Evolutionary conservation across 371 early-diverging fungal species (phyloP).

Genomic region (Rhizopus delemar): DNA sequence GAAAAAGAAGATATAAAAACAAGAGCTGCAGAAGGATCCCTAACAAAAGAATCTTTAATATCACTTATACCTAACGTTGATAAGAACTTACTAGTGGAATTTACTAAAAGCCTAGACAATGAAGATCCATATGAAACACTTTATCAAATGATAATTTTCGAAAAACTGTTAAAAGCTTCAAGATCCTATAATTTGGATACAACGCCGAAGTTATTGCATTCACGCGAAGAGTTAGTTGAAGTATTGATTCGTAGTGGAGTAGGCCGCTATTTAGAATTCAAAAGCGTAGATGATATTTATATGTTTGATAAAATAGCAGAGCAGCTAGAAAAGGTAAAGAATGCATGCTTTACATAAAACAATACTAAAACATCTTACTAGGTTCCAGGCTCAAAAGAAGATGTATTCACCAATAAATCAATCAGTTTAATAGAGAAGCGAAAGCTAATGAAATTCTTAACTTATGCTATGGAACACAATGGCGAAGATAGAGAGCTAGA

Average conservation of each 20-base stretch:
- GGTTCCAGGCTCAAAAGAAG: constrained; percentile 93
- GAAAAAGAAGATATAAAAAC: neutral
- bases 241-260: constrained; percentile 79
- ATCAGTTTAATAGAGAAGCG: constrained; percentile 84
- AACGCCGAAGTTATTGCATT: constrained; percentile 72
- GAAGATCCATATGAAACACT: neutral
- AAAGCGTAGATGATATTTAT: constrained; percentile 72
- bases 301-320: constrained; percentile 48
- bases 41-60: neutral
- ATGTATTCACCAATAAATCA: constrained; percentile 80
- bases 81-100: constrained; percentile 3
- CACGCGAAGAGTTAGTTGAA: constrained; percentile 77
- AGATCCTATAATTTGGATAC: constrained; percentile 80
- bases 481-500: constrained; percentile 35
- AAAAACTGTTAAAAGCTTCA: constrained; percentile 41
- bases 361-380: constrained; percentile 13
- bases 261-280: constrained; percentile 87
- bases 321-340: constrained; percentile 38
- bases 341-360: neutral
- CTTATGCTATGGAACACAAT: constrained; percentile 60
- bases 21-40: constrained; percentile 1
- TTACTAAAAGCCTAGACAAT: neutral
- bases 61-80: neutral
- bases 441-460: constrained; percentile 86
- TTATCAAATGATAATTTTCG: constrained; percentile 18